Conservation (phyloP, 2,329 filamentous ascomycete species). For the Aspergillus ruber region DNA sequence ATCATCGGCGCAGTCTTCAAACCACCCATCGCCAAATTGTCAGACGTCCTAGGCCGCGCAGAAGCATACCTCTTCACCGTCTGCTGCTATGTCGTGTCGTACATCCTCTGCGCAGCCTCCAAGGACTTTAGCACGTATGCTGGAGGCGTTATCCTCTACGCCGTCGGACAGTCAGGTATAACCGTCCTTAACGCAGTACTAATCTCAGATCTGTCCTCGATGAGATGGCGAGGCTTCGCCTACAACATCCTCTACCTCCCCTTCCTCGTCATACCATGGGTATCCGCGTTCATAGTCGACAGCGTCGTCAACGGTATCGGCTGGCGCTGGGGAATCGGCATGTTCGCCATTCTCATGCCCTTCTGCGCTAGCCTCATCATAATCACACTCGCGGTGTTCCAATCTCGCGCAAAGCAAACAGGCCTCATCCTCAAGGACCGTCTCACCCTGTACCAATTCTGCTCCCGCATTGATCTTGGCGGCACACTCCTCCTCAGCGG, state of each 20-base stretch:
- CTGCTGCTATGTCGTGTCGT: constrained; percentile 31
- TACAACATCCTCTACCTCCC: constrained; percentile 35
- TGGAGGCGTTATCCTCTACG: constrained; percentile 31
- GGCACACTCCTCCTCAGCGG: constrained; percentile 44
- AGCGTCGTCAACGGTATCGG: constrained; percentile 35
- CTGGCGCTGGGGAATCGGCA: constrained; percentile 42
- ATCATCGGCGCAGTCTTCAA: constrained; percentile 37
- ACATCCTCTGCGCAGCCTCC: constrained; percentile 33
- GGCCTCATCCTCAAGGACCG: constrained; percentile 22
- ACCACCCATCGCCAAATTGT: constrained; percentile 38
- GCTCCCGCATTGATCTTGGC: constrained; percentile 29
- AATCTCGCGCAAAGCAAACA: constrained; percentile 25
- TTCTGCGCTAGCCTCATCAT: constrained; percentile 31
- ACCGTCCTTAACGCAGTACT: constrained; percentile 38
- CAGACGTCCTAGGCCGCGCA: constrained; percentile 37
- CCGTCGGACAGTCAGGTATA: constrained; percentile 34
- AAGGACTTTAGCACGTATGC: constrained; percentile 31
- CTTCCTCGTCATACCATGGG: constrained; percentile 37
- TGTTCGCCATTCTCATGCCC: constrained; percentile 40
- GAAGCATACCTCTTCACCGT: constrained; percentile 32
- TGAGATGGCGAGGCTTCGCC: constrained; percentile 36
- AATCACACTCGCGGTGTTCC: constrained; percentile 31
- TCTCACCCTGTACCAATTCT: constrained; percentile 21
- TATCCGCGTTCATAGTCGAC: constrained; percentile 37
- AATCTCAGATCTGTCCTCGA: constrained; percentile 37